phyloP scores from a whole-genome alignment of 2,329 filamentous ascomycete species.

The Mariannaea sp. region DNA sequence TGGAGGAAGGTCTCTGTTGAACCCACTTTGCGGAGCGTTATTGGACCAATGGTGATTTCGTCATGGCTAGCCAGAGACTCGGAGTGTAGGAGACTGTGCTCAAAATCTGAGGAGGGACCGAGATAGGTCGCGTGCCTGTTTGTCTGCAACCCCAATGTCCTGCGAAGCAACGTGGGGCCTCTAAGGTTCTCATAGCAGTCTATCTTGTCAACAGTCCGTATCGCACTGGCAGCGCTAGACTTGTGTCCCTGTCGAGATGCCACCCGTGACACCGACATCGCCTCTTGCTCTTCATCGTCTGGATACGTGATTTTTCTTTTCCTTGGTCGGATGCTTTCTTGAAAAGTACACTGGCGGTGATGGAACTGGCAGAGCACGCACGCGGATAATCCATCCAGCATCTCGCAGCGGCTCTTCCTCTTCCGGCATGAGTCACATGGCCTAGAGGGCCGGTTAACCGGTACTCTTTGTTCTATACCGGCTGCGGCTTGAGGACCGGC shows the following conservation, averaged over 20 bases:
- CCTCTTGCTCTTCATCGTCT: conserved; percentile 7
- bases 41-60: conserved; percentile 3
- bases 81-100: conserved; percentile 4
- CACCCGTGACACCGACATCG: not conserved
- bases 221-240: not conserved
- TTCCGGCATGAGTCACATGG: conserved; percentile 7
- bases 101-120: conserved; percentile 6
- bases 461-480: conserved; percentile 1
- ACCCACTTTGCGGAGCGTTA: conserved; percentile 1
- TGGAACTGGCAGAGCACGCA: conserved; percentile 7
- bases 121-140: conserved; percentile 2
- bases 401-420: conserved; percentile 8
- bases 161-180: conserved; percentile 7
- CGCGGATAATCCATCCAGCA: not conserved
- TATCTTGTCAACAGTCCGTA: conserved; percentile 4
- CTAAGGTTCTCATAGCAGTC: conserved; percentile 9
- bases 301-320: not conserved
- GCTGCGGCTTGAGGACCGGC: not conserved
- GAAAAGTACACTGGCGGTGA: conserved; percentile 6
- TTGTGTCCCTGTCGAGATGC: not conserved
- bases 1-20: conserved; percentile 5
- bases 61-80: conserved; percentile 1
- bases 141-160: conserved; percentile 4
- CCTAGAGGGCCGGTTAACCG: conserved; percentile 1
- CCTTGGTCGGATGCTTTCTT: not conserved